A percentile compares a stretch with the other conserved stretches of the same genome.
These are phyloP conservation scores for Fusarium euwallaceae DNA, from an alignment of 2,329 filamentous ascomycete species.

Conservation along the genomic window DNA sequence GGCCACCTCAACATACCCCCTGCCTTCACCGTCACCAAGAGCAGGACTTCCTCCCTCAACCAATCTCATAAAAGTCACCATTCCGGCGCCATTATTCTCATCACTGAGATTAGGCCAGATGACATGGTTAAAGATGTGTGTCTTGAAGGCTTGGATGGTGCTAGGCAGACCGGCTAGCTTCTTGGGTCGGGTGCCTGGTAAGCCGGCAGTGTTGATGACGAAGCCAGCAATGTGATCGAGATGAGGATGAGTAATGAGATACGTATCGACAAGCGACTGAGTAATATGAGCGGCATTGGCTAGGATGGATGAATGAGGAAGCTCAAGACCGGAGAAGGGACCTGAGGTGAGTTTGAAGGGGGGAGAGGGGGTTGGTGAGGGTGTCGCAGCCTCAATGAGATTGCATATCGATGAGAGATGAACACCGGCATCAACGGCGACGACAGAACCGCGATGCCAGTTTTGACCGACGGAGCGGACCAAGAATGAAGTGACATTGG, in stretches of 20 bases:
- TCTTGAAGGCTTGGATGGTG: constrained; percentile 93
- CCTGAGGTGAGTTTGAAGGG: constrained; percentile 73
- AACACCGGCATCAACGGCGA: constrained; percentile 95
- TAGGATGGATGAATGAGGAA: constrained; percentile 74
- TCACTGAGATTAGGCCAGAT: constrained; percentile 98
- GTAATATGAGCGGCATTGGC: constrained; percentile 88
- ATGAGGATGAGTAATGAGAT: constrained; percentile 97
- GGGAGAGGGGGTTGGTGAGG: constrained; percentile 47
- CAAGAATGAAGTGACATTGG: constrained; percentile 89
- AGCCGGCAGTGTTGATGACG: constrained; percentile 91
- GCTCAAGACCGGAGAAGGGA: constrained; percentile 82
- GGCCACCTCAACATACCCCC: constrained; percentile 89
- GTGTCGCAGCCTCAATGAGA: constrained; percentile 74
- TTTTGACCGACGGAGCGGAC: constrained; percentile 83
- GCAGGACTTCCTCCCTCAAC: constrained; percentile 90
- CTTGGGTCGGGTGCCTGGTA: constrained; percentile 85
- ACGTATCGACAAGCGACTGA: constrained; percentile 83
- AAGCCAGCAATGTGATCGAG: constrained; percentile 94
- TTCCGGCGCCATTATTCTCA: constrained; percentile 92
- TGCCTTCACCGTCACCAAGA: constrained; percentile 82
- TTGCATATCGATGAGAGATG: constrained; percentile 88
- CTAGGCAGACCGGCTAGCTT: constrained; percentile 86
- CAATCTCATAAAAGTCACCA: constrained; percentile 90
- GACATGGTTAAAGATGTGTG: constrained; percentile 96
- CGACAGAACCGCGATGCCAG: constrained; percentile 85